Conservation (phyloP, 2,329 filamentous ascomycete genomes). For the Blastomyces emzantsi region DNA sequence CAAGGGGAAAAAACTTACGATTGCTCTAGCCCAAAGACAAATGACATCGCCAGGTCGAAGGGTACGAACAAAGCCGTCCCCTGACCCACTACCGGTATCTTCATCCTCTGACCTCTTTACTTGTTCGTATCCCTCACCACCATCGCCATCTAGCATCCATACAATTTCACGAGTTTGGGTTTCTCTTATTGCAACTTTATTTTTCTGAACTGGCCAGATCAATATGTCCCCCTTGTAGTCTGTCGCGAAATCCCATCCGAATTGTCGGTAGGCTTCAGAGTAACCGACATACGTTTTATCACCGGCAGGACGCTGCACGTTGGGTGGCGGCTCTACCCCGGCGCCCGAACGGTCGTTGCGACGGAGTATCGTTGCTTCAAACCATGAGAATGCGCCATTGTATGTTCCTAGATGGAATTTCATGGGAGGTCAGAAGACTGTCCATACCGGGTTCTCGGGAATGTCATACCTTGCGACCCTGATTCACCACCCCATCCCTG, state of each 20-base stretch:
- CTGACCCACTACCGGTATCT: conserved; percentile 3
- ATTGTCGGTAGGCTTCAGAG: neutral
- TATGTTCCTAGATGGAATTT: conserved; percentile 7
- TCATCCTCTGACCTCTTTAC: neutral
- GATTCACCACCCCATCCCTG: conserved; percentile 6
- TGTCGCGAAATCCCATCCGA: conserved; percentile 6
- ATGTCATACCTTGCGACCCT: neutral
- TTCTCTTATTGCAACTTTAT: neutral
- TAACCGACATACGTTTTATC: neutral
- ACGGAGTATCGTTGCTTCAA: conserved; percentile 6
- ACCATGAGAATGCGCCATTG: conserved; percentile 2
- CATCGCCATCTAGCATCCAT: neutral
- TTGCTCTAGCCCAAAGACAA: conserved; percentile 6
- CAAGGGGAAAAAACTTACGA: neutral
- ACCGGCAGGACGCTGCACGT: neutral
- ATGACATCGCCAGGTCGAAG: conserved; percentile 8
- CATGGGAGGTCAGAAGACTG: neutral
- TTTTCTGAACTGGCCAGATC: conserved; percentile 2
- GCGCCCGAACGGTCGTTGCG: neutral
- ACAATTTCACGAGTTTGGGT: neutral
- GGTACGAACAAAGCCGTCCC: conserved; percentile 3
- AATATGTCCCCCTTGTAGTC: neutral
- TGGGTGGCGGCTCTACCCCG: neutral
- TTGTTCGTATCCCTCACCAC: neutral
- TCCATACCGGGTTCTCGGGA: neutral